Evolutionary conservation across 179 eudicot species (phyloP), one percentile per base, ranked within the genome.

Genomic region (Dionaea muscipula): DNA sequence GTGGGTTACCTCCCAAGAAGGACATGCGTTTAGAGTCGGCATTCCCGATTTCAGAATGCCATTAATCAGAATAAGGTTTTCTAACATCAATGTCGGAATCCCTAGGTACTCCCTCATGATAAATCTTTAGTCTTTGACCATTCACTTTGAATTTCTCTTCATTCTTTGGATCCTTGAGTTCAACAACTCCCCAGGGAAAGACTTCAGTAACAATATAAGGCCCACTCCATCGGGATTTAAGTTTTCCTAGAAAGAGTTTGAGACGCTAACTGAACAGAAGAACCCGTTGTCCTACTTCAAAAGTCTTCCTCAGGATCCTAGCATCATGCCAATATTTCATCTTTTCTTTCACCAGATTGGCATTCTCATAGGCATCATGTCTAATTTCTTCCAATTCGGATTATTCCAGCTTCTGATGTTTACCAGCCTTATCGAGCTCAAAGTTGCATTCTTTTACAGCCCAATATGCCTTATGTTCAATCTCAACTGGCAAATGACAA

Each of bases 91-190:
- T n/a, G n/a, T n/a, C n/a, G n/a, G n/a, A n/a, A n/a, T n/a, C n/a
- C n/a, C n/a, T n/a, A n/a, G n/a, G n/a, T n/a, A n/a, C n/a, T 24
- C 49, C 49, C 4, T 57, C 51, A 57, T 43, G 18, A 44, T 25
- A 57, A 2, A 5, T n/a, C 16, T 54, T 54, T 22, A 47, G 14
- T 0, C 46, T 33, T 1, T 59, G 47, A 4, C 55, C 55, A 49
- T 49, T 49, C 0, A 49, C 47, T 10, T 49, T 49, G 37, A 59
- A 59, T 7, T 14, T 12, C 15, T 47, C 35, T 2, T 25, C 24
- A 9, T 21, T n/a, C 1, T n/a, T 0, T 1, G 17, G 5, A 38
- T 15, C 17, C n/a, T 36, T 40, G 18, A 41, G 38, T 7, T 56
- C 60, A 28, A 52, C 20, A 4, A 24, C 16, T 26, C 56, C 56